Conservation (phyloP, 495 filamentous ascomycete genomes). For the Hyaloscypha variabilis region DNA sequence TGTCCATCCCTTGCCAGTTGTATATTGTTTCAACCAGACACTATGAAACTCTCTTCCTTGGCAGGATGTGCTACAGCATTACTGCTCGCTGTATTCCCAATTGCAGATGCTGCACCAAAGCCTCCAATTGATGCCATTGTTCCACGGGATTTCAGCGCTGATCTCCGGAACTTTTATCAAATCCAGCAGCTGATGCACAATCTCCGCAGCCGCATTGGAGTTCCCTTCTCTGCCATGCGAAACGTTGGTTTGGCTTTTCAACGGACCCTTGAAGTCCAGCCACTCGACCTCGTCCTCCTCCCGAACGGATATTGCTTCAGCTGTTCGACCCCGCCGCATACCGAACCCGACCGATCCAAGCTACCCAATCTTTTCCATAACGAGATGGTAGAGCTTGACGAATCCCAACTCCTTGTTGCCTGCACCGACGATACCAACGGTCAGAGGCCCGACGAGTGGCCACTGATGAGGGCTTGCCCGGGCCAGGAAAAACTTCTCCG, state of each 20-base stretch:
- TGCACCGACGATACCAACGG: neutral
- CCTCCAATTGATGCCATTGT: neutral
- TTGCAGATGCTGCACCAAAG: neutral
- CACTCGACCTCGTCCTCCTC: constrained; percentile 1
- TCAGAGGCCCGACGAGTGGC: neutral
- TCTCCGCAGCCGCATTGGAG: constrained; percentile 5
- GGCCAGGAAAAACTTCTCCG: neutral
- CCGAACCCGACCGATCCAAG: neutral
- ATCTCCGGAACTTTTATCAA: constrained; percentile 5
- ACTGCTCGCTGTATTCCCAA: neutral
- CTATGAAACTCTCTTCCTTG: neutral
- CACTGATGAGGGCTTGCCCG: constrained; percentile 4
- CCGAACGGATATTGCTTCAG: neutral
- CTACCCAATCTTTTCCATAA: neutral
- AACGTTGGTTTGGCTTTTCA: neutral
- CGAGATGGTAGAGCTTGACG: constrained; percentile 5
- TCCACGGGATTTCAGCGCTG: constrained; percentile 2
- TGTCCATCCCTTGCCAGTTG: neutral
- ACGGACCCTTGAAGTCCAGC: constrained; percentile 1
- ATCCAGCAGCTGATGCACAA: constrained; percentile 7
- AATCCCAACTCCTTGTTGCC: neutral
- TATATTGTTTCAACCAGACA: neutral
- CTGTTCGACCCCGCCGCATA: neutral
- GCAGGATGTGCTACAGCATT: neutral
- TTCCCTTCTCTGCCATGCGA: constrained; percentile 1